A percentile compares a stretch with the other conserved stretches of the same genome.
Conservation (phyloP, 208 protist genomes). For the Lotmaria passim region DNA sequence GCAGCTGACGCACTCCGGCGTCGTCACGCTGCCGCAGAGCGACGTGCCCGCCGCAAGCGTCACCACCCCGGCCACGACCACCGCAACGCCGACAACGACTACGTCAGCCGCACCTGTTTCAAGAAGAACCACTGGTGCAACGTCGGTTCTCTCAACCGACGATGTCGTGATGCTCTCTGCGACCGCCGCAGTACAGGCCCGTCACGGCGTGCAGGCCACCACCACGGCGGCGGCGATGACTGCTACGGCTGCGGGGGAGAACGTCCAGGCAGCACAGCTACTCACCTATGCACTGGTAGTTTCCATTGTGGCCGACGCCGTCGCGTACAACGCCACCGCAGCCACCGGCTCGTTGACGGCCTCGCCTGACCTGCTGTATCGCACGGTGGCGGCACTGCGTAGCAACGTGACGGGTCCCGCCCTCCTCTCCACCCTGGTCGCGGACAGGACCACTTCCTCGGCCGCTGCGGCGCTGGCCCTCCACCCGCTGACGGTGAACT, state of each 20-base stretch:
- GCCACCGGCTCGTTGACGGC: slow-evolving; percentile 28
- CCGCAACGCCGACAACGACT: slow-evolving; percentile 11
- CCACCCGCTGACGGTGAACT: slow-evolving; percentile 47
- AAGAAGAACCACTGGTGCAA: background rate
- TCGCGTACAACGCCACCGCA: slow-evolving; percentile 22
- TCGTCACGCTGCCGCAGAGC: slow-evolving; percentile 7
- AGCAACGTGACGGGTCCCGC: slow-evolving; percentile 30
- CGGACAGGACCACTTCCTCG: background rate
- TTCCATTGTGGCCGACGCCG: slow-evolving; percentile 36
- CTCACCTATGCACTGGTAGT: slow-evolving; percentile 54
- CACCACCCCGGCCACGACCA: background rate
- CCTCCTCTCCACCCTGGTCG: slow-evolving; percentile 40
- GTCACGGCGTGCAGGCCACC: slow-evolving; percentile 1
- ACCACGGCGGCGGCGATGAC: background rate
- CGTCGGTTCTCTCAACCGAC: background rate
- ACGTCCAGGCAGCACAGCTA: background rate
- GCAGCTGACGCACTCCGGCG: slow-evolving; percentile 33
- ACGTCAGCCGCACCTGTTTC: slow-evolving; percentile 3
- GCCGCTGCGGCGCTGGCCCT: slow-evolving; percentile 14
- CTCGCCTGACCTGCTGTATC: slow-evolving; percentile 55
- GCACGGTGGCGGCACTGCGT: slow-evolving; percentile 38
- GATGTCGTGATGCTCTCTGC: background rate
- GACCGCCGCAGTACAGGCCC: slow-evolving; percentile 14
- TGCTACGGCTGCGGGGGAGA: background rate
- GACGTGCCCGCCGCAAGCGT: background rate